Evolutionary conservation across 306 rosid genomes (phyloP).

Genomic region (Begonia peltatifolia): DNA sequence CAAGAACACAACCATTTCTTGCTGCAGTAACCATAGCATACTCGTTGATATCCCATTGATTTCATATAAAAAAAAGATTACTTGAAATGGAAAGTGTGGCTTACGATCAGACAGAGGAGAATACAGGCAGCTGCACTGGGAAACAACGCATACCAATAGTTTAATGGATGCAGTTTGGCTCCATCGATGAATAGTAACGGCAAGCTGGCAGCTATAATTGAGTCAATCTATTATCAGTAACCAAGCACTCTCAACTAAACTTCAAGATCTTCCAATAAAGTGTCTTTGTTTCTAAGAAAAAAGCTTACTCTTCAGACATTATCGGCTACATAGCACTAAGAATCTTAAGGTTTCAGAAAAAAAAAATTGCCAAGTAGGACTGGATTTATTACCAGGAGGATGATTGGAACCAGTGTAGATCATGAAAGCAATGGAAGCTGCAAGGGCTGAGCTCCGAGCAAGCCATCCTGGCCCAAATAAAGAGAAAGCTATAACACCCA

Average conservation of each 20-base stretch:
- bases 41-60: neutral
- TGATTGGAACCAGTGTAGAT: constrained; percentile 52
- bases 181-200: constrained; percentile 87
- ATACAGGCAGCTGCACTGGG: constrained; percentile 73
- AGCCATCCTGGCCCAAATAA: constrained; percentile 82
- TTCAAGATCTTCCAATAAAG: neutral
- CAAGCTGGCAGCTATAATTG: constrained; percentile 66
- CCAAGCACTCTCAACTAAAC: neutral
- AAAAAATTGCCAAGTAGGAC: neutral
- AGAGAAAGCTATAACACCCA: constrained; percentile 60
- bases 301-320: neutral
- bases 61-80: constrained; percentile 1
- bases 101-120: constrained; percentile 63
- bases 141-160: constrained; percentile 66
- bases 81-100: constrained; percentile 9
- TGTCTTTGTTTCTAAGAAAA: neutral
- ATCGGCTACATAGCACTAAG: neutral
- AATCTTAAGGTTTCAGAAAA: neutral
- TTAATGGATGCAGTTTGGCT: constrained; percentile 61
- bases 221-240: neutral
- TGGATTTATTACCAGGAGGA: constrained; percentile 55
- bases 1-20: constrained; percentile 63
- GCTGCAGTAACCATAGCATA: constrained; percentile 29
- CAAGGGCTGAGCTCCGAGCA: constrained; percentile 55
- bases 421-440: constrained; percentile 83